These are phyloP conservation scores for Phytophthora pisi DNA, from an alignment of 352 stramenopile species.

Conservation along the genomic window DNA sequence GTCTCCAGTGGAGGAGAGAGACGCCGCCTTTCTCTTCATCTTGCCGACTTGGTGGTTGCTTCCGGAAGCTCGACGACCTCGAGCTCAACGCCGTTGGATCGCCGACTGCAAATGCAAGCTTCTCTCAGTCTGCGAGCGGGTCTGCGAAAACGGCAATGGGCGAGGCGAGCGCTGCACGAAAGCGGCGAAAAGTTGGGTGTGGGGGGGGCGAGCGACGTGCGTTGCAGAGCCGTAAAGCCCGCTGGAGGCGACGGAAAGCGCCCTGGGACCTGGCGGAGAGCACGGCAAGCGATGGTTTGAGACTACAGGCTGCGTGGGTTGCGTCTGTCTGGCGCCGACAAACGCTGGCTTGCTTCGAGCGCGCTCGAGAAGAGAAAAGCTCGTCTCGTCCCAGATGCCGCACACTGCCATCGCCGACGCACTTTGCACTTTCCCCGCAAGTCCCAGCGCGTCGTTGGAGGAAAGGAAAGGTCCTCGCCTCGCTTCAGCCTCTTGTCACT, in stretches of 20 bases:
- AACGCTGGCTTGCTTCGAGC: slow-evolving; percentile 20
- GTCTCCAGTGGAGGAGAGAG: neutral
- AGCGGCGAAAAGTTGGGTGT: slow-evolving; percentile 32
- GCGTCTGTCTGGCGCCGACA: slow-evolving; percentile 27
- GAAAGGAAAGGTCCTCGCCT: neutral
- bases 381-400: slow-evolving; percentile 31
- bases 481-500: neutral
- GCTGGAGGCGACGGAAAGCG: slow-evolving; percentile 36
- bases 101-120: slow-evolving; percentile 16
- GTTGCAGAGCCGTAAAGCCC: slow-evolving; percentile 37
- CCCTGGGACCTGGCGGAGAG: slow-evolving; percentile 25
- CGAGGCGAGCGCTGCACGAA: slow-evolving; percentile 35
- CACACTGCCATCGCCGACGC: slow-evolving; percentile 24
- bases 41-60: neutral
- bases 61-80: slow-evolving; percentile 14
- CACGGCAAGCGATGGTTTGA: slow-evolving; percentile 27
- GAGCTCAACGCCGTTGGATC: slow-evolving; percentile 16
- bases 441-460: slow-evolving; percentile 14
- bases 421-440: slow-evolving; percentile 32
- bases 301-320: slow-evolving; percentile 22
- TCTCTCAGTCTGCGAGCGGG: neutral
- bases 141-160: slow-evolving; percentile 13
- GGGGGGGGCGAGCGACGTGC: slow-evolving; percentile 28
- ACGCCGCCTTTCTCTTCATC: slow-evolving; percentile 3
- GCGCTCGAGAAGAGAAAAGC: slow-evolving; percentile 24